Evolutionary conservation across 257 asterid genomes (phyloP), one percentile per base, ranked within the genome.

Genomic region (Nicotiana noctiflora): DNA sequence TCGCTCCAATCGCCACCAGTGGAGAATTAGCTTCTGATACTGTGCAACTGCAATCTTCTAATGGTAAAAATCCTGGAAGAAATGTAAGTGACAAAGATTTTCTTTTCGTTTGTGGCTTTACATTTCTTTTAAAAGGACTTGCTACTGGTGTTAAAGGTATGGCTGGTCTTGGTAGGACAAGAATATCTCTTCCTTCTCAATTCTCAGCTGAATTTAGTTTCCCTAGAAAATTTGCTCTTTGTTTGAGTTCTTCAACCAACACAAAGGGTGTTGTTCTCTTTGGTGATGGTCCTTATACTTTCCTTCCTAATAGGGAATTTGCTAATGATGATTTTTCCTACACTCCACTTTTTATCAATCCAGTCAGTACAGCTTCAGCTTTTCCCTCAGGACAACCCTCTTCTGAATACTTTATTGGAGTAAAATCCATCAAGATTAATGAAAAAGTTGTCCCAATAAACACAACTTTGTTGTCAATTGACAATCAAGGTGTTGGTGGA

Each of bases 391-490:
- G 89, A 0, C 77, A 61, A 64, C 88, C 90, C n/a, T 88, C 93
- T 2, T 79, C 84, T 25, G 93, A 90, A 52, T 88, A 90, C 84
- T 90, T 90, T 83, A 86, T 90, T 21, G 88, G 88, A 0, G 86
- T 90, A 5, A 79, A 82, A n/a, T 86, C 90, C 21, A 66, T 87
- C 46, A 84, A 74, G 79, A 27, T 88, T 77, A 86, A 88, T 1
- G 80, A 83, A 12, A 79, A 83, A 40, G 57, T 3, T 2, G 90
- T 90, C 3, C 85, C 85, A 2, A 1, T 88, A 1, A 86, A 85
- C 82, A 63, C 81, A 27, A 70, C 81, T 2, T 67, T 84, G 66
- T 74, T 89, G 17, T 77, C 83, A 63, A 77, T 88, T 49, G 80
- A 87, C 32, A 59, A 14, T 2, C 80, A 87, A 83, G 77, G 77